A percentile compares a stretch with the other conserved stretches of the same genome.
These are phyloP conservation scores for Hygrophorus russula DNA, from an alignment of 768 basidiomycete genomes.

Conservation along the genomic window DNA sequence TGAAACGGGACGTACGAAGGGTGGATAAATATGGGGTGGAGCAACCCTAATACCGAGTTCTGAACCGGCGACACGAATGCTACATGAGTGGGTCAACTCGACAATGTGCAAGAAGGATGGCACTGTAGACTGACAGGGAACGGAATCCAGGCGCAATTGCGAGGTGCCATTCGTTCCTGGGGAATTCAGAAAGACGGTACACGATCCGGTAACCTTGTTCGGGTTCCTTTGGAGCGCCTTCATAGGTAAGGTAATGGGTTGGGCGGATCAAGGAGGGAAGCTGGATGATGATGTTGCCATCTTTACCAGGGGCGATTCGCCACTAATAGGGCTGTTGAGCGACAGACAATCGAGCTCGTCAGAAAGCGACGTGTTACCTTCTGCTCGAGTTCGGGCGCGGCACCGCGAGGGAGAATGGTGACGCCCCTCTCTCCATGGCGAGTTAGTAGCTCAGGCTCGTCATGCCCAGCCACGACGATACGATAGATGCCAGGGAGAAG, in stretches of 20 bases:
- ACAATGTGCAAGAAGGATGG: background rate
- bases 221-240: constrained; percentile 3
- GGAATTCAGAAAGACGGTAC: no score
- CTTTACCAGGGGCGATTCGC: background rate
- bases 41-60: no score
- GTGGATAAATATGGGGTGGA: constrained; percentile 1
- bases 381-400: background rate
- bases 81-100: no score
- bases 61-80: no score
- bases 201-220: constrained; percentile 7
- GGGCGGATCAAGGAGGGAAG: constrained; percentile 3
- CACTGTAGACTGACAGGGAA: constrained; percentile 7
- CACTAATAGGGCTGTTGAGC: no score
- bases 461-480: background rate
- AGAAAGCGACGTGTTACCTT: constrained; percentile 1
- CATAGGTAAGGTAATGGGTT: constrained; percentile 5
- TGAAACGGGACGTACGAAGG: constrained; percentile 1
- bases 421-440: background rate
- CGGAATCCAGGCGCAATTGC: constrained; percentile 7
- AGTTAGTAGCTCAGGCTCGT: constrained; percentile 1
- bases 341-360: background rate
- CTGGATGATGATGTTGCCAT: constrained; percentile 5
- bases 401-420: no score
- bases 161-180: constrained; percentile 5
- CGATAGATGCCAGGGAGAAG: constrained; percentile 1